Evolutionary conservation across 139 green algal species (phyloP).

Genomic region (Picochlorum sp.): DNA sequence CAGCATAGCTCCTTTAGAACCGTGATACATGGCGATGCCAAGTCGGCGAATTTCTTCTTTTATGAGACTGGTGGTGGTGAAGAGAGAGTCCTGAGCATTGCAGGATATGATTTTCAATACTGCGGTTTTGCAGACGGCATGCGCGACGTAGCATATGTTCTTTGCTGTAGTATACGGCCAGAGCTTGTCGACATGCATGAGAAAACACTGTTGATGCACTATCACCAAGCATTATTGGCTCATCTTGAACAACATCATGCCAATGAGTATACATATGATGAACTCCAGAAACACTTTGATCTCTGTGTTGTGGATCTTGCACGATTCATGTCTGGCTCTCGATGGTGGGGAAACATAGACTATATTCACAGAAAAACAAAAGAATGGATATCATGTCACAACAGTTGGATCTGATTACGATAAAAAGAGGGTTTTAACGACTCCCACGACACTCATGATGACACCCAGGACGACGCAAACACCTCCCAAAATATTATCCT

Average conservation of each 20-base stretch:
- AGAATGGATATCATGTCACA: slow-evolving; percentile 2
- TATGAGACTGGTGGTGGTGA: neutral
- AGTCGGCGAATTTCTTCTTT: slow-evolving; percentile 7
- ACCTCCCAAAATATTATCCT: neutral
- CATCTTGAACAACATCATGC: neutral
- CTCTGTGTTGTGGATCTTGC: neutral
- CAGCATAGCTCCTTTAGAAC: neutral
- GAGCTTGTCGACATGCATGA: neutral
- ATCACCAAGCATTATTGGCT: slow-evolving; percentile 1
- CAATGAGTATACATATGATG: slow-evolving; percentile 1
- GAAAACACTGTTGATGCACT: neutral
- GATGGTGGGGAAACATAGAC: slow-evolving; percentile 8
- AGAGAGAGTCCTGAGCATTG: neutral
- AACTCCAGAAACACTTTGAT: slow-evolving; percentile 1
- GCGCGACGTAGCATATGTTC: slow-evolving; percentile 8
- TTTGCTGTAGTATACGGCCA: neutral
- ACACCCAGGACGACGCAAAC: slow-evolving; percentile 20
- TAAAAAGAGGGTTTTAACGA: slow-evolving; percentile 19
- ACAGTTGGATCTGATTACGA: neutral
- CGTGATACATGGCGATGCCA: slow-evolving; percentile 6
- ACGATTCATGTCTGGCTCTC: slow-evolving; percentile 11
- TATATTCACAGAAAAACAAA: neutral
- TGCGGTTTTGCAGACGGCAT: slow-evolving; percentile 7
- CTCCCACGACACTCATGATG: slow-evolving; percentile 16
- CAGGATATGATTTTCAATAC: slow-evolving; percentile 15